Percentiles rank a stretch among this genome's conserved stretches.
phyloP scores from a whole-genome alignment of 2,329 filamentous ascomycete species.

The Xylariaceae sp. region DNA sequence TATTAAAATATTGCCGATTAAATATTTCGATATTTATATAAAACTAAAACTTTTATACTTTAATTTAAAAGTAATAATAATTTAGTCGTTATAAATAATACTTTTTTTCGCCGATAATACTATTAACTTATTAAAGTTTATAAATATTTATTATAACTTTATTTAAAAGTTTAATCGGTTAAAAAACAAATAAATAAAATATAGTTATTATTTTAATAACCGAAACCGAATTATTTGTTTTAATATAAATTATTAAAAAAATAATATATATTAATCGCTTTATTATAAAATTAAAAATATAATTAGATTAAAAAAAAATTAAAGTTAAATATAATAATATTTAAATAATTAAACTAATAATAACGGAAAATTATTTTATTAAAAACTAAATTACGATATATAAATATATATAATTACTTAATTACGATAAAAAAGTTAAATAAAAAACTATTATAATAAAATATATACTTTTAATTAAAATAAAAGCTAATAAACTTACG shows the following conservation, averaged over 20 bases:
- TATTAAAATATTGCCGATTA: neutral
- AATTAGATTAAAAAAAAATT: neutral
- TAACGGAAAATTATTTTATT: neutral
- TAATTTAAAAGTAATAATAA: neutral
- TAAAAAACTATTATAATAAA: neutral
- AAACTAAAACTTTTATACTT: neutral
- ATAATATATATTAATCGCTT: neutral
- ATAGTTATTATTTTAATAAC: neutral
- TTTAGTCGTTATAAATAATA: neutral
- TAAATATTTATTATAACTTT: neutral
- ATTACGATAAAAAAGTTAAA: neutral
- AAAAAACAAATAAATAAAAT: neutral
- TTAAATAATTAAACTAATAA: neutral
- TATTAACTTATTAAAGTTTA: neutral
- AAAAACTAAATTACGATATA: neutral
- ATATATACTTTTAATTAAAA: neutral
- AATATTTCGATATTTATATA: neutral
- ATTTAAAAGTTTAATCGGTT: neutral
- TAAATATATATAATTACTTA: conserved; percentile 1
- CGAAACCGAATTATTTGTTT: neutral
- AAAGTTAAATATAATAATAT: neutral
- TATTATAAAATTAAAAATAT: neutral
- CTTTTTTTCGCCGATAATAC: neutral
- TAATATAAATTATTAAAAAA: neutral
- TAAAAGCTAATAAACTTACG: neutral